Evolutionary conservation across 2,329 filamentous ascomycete genomes (phyloP).

Genomic region (Nigrospora osmanthi): DNA sequence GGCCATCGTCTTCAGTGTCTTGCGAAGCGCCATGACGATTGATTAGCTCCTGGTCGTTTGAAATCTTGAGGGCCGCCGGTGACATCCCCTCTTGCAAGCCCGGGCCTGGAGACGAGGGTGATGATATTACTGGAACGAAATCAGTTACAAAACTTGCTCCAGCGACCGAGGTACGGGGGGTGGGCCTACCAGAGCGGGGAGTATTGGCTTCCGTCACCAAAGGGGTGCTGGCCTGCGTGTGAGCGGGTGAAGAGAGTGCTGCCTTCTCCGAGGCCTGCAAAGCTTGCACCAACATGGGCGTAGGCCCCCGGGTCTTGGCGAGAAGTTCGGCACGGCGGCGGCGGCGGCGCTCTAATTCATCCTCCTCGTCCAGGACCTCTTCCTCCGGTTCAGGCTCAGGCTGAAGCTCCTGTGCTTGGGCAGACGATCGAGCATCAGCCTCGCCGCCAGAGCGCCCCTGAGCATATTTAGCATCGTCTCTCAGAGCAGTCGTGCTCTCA

Average conservation of each 20-base stretch:
- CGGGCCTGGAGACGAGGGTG: conserved; percentile 30
- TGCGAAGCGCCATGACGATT: conserved; percentile 44
- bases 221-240: conserved; percentile 36
- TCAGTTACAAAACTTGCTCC: conserved; percentile 14
- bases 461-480: conserved; percentile 61
- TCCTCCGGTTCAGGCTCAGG: conserved; percentile 41
- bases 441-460: conserved; percentile 47
- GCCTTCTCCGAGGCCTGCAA: conserved; percentile 56
- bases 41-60: conserved; percentile 60
- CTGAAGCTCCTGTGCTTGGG: conserved; percentile 24
- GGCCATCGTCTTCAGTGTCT: conserved; percentile 51
- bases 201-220: conserved; percentile 29
- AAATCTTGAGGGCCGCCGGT: conserved; percentile 53
- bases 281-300: conserved; percentile 68
- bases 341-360: conserved; percentile 76
- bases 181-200: conserved; percentile 37
- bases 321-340: conserved; percentile 78
- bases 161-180: not conserved
- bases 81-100: conserved; percentile 45
- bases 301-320: conserved; percentile 70
- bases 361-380: conserved; percentile 68
- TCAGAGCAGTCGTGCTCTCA: conserved; percentile 50
- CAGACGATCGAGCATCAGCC: conserved; percentile 8
- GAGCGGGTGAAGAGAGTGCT: conserved; percentile 44
- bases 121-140: conserved; percentile 15